A percentile compares a stretch with the other conserved stretches of the same genome.
These are phyloP conservation scores for Lentinus tigrinus DNA, from an alignment of 768 basidiomycete species.

Conservation along the genomic window DNA sequence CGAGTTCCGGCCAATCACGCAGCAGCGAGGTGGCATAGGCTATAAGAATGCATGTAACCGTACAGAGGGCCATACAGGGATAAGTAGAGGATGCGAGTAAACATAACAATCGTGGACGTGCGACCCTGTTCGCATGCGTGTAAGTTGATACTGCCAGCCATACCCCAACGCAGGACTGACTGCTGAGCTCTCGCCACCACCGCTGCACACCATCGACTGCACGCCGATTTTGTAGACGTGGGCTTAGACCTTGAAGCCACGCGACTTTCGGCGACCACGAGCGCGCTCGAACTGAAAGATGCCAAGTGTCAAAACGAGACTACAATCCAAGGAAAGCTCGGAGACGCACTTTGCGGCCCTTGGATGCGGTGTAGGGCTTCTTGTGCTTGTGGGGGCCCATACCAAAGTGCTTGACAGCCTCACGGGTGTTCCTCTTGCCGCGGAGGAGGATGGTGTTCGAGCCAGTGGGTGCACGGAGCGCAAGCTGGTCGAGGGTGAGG, in stretches of 20 bases:
- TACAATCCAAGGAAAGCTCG: neutral
- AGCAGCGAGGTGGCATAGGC: conserved; percentile 10
- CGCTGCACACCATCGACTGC: conserved; percentile 24
- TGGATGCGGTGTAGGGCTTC: conserved; percentile 93
- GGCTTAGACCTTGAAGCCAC: conserved; percentile 91
- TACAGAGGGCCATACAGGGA: conserved; percentile 17
- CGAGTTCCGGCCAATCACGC: no score
- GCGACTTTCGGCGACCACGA: conserved; percentile 98
- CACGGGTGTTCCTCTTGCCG: conserved; percentile 89
- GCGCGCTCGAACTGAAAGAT: conserved; percentile 81
- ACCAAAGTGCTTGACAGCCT: conserved; percentile 97
- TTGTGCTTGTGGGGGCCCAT: conserved; percentile 99
- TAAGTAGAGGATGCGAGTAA: conserved; percentile 9
- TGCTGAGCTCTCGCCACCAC: conserved; percentile 3
- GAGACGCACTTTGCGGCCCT: conserved; percentile 83
- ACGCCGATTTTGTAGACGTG: conserved; percentile 31
- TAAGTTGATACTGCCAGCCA: conserved; percentile 14
- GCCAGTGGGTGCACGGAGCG: conserved; percentile 90
- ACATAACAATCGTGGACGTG: conserved; percentile 17
- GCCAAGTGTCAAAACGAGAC: neutral
- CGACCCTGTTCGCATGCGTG: conserved; percentile 14
- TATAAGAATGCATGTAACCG: conserved; percentile 21
- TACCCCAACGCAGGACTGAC: conserved; percentile 9
- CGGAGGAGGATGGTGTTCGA: conserved; percentile 92
- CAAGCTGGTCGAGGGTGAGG: conserved; percentile 95